Evolutionary conservation across 257 asterid genomes (phyloP).

Genomic region (Ehretia macrophylla): DNA sequence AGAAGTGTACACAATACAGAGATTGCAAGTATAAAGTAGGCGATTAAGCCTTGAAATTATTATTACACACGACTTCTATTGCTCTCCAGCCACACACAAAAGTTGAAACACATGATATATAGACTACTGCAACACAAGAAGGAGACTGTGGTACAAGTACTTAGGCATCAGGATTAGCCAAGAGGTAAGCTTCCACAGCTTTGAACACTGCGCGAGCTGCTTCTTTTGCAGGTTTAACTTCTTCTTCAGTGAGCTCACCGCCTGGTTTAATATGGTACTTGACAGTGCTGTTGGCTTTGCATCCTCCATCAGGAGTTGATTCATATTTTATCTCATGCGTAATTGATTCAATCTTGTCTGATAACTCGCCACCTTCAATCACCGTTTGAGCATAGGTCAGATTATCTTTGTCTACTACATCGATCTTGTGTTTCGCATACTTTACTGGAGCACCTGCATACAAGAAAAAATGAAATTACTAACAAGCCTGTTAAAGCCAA

Average conservation of each 20-base stretch:
- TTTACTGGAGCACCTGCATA: constrained; percentile 20
- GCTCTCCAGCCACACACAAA: not conserved
- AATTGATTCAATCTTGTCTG: constrained; percentile 21
- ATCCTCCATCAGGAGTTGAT: constrained; percentile 22
- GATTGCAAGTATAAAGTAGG: too few species aligned
- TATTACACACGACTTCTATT: not conserved
- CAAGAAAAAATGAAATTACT: not conserved
- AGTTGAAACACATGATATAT: not conserved
- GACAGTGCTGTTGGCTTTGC: constrained; percentile 20
- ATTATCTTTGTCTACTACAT: constrained; percentile 16
- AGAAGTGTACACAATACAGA: too few species aligned
- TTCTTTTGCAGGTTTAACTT: constrained; percentile 31
- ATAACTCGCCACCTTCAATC: constrained; percentile 29
- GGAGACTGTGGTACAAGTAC: not conserved
- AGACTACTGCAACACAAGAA: too few species aligned
- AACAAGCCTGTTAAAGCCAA: too few species aligned
- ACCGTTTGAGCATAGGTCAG: constrained; percentile 20
- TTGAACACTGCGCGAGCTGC: constrained; percentile 18
- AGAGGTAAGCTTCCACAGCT: constrained; percentile 28
- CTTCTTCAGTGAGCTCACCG: constrained; percentile 21
- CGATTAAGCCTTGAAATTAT: not conserved
- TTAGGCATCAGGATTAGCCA: not conserved
- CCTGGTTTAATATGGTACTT: constrained; percentile 23
- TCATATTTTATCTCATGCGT: constrained; percentile 22
- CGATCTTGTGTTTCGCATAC: constrained; percentile 18